Base-by-base conservation (phyloP, 2,329 filamentous ascomycete species). In the Phyllosticta paracitricarpa region DNA sequence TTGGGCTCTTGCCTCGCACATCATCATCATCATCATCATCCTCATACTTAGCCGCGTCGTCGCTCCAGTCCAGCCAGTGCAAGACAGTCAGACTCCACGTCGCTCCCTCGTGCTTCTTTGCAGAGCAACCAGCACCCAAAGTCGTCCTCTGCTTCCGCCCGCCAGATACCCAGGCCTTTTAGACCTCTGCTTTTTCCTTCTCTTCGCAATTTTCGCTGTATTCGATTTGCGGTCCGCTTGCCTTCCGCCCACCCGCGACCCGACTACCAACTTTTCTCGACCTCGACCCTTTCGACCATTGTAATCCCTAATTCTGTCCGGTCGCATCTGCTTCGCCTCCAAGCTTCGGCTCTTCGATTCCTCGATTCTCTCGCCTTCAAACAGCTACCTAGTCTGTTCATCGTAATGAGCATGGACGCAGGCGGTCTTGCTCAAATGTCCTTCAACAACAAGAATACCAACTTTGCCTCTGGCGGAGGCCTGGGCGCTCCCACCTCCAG, bases 391-490 rank as follows among this genome's bases (percentile, higher is more conserved):
- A 70, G 66, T 61, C 68, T 69, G 69, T 69, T 64, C 69, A 61
- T 57, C 53, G 63, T 40, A 52, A 62, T 78, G 79, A 81, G 79
- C 77, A 87, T 95, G 88, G 89, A 96, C 93, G 87, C 93, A 85
- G 93, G 93, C 84, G 91, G 91, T 94, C 90, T 96, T 82, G 88
- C 91, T 94, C 91, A 95, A 84, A 97, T 97, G 93, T 89, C 91
- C 80, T 93, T 91, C 82, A 89, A 87, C 81, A 22, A 53, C 5
- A 40, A 40, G n/a, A n/a, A n/a, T n/a, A n/a, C n/a, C 33, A 61
- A 61, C 59, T 84, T 72, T 66, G 71, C 88, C 75, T 81, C 84
- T 72, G 84, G 84, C 69, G 73, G 70, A 75, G 87, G 85, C 69
- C 81, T 96, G 69, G 85, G 86, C 71, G 85, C 90, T 78, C 88